Conservation (phyloP, 2,329 filamentous ascomycete species). For the Colletotrichum ledebouriae region DNA sequence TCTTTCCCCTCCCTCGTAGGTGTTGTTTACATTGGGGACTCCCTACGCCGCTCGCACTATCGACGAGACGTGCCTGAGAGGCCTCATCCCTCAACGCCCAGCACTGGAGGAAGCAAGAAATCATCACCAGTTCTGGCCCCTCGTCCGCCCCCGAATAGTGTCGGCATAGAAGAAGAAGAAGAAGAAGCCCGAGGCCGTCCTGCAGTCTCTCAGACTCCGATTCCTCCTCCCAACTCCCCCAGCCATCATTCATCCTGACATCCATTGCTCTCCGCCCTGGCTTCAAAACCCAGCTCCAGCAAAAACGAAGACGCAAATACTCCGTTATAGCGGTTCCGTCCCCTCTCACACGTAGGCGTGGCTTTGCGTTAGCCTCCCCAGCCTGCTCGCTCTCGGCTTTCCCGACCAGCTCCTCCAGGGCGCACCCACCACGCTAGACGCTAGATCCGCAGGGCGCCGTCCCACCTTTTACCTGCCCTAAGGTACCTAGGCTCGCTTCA, state of each 20-base stretch:
- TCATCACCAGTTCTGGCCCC: no score
- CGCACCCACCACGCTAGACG: slow-evolving; percentile 3
- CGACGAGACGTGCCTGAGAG: slow-evolving; percentile 32
- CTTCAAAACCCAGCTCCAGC: neutral
- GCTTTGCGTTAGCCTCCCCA: slow-evolving; percentile 3
- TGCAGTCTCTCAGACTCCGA: neutral
- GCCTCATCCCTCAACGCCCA: slow-evolving; percentile 26
- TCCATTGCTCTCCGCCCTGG: neutral
- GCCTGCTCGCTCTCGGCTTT: slow-evolving; percentile 25
- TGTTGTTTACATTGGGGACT: neutral
- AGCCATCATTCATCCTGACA: neutral
- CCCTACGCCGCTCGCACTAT: slow-evolving; percentile 26
- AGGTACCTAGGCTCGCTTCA: no score
- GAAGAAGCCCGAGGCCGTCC: slow-evolving; percentile 1
- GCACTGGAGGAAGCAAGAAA: no score
- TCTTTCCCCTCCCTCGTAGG: slow-evolving; percentile 1
- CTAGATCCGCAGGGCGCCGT: no score
- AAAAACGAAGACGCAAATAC: no score
- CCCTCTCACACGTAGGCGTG: slow-evolving; percentile 9
- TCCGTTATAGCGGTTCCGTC: neutral
- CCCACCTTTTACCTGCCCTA: no score
- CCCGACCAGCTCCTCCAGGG: slow-evolving; percentile 22
- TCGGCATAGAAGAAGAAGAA: slow-evolving; percentile 17
- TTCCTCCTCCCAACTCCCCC: neutral
- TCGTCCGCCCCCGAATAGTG: neutral